Percentiles rank a stretch among this genome's conserved stretches.
phyloP scores from a whole-genome alignment of 805 yeast species.

The Soucietia sequanensis region DNA sequence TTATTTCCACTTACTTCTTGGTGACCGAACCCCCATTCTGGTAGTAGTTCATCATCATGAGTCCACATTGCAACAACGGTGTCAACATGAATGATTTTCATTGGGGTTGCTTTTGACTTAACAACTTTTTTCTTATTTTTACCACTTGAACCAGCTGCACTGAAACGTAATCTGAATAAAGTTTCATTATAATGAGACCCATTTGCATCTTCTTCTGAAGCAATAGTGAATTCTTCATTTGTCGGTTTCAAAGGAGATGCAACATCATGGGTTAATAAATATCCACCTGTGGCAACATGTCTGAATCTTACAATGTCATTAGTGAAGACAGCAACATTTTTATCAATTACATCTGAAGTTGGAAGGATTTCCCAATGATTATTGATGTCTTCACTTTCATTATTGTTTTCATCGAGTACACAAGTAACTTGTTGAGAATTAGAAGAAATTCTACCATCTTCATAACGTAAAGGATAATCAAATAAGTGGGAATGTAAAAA shows the following conservation, averaged over 20 bases:
- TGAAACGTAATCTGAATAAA: constrained; percentile 67
- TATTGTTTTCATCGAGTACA: constrained; percentile 37
- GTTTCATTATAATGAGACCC: constrained; percentile 64
- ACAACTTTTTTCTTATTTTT: constrained; percentile 49
- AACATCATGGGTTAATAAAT: constrained; percentile 86
- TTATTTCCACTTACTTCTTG: constrained; percentile 96
- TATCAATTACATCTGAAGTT: constrained; percentile 36
- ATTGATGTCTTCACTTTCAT: constrained; percentile 48
- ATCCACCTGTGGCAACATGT: constrained; percentile 80
- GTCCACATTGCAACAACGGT: constrained; percentile 95
- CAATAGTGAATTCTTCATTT: constrained; percentile 90
- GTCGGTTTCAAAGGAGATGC: constrained; percentile 91
- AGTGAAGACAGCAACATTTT: constrained; percentile 53
- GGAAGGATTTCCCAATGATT: constrained; percentile 90
- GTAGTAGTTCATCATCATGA: constrained; percentile 75
- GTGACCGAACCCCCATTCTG: constrained; percentile 93
- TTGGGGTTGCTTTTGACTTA: constrained; percentile 66
- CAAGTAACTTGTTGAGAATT: constrained; percentile 94
- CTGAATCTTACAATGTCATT: constrained; percentile 76
- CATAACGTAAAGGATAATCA: constrained; percentile 85
- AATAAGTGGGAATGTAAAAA: constrained; percentile 79
- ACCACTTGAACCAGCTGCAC: constrained; percentile 32
- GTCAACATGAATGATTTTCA: constrained; percentile 77
- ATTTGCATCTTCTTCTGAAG: constrained; percentile 56
- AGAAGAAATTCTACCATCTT: constrained; percentile 93